Evolutionary conservation across 306 rosid genomes (phyloP).

Genomic region (Ochetophila trinervis): DNA sequence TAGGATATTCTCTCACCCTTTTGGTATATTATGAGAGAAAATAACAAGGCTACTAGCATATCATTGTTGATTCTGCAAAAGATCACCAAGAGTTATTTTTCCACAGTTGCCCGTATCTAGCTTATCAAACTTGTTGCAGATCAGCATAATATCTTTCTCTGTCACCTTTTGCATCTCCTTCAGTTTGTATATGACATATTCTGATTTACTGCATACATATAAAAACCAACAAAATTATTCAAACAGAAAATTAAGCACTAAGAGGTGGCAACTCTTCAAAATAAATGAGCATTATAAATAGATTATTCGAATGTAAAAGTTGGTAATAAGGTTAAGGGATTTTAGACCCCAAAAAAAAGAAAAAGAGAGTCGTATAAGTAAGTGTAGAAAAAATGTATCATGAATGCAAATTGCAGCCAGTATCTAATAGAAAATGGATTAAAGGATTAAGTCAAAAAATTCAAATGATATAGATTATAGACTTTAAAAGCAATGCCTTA

Average conservation of each 20-base stretch:
- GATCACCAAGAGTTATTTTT: slow-evolving; percentile 80
- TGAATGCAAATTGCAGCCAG: no score
- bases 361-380: neutral
- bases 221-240: slow-evolving; percentile 15
- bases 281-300: slow-evolving; percentile 10
- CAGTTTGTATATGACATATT: slow-evolving; percentile 89
- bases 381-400: neutral
- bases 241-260: slow-evolving; percentile 14
- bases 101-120: slow-evolving; percentile 78
- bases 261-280: slow-evolving; percentile 6
- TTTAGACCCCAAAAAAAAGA: no score
- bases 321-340: no score
- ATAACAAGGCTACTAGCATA: neutral
- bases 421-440: no score
- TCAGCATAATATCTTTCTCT: slow-evolving; percentile 74
- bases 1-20: neutral
- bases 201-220: slow-evolving; percentile 72
- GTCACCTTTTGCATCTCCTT: slow-evolving; percentile 91
- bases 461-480: no score
- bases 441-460: no score
- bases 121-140: slow-evolving; percentile 73
- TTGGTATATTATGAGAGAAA: no score
- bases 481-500: no score
- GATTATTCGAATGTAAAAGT: no score
- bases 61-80: slow-evolving; percentile 20